Percentiles rank a stretch among this genome's conserved stretches.
phyloP scores from a whole-genome alignment of 768 basidiomycete species.

The Wakefieldia striispora region DNA sequence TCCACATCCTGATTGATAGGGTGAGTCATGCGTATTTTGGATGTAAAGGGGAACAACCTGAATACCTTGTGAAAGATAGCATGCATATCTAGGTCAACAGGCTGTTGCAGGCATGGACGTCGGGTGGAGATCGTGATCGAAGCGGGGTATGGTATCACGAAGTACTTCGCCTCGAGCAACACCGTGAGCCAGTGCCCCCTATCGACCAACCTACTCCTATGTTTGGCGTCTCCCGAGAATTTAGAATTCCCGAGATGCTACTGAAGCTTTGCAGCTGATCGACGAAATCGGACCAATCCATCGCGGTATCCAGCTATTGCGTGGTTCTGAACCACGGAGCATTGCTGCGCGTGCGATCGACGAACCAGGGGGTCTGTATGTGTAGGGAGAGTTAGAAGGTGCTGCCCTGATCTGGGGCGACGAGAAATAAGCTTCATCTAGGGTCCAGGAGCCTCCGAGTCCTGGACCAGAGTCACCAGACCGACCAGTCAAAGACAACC shows the following conservation, averaged over 20 bases:
- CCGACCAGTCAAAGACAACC: too few relatives aligned
- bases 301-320: background rate
- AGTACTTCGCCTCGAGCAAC: background rate
- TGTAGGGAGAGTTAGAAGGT: background rate
- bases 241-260: background rate
- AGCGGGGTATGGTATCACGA: background rate
- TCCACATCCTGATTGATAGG: background rate
- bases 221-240: background rate
- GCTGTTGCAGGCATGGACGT: background rate
- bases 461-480: too few relatives aligned
- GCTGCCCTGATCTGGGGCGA: background rate
- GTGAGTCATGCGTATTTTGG: slow-evolving; percentile 1
- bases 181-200: background rate
- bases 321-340: background rate
- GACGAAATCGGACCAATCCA: background rate
- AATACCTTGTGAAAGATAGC: background rate
- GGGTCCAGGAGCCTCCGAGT: background rate
- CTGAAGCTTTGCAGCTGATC: background rate
- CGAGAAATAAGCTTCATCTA: slow-evolving; percentile 3
- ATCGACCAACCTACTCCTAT: background rate
- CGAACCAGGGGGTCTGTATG: background rate
- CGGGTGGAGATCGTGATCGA: background rate
- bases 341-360: background rate
- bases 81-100: background rate
- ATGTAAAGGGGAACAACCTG: background rate